phyloP scores from a whole-genome alignment of 2,329 filamentous ascomycete genomes.

The Polytolypa hystricis region DNA sequence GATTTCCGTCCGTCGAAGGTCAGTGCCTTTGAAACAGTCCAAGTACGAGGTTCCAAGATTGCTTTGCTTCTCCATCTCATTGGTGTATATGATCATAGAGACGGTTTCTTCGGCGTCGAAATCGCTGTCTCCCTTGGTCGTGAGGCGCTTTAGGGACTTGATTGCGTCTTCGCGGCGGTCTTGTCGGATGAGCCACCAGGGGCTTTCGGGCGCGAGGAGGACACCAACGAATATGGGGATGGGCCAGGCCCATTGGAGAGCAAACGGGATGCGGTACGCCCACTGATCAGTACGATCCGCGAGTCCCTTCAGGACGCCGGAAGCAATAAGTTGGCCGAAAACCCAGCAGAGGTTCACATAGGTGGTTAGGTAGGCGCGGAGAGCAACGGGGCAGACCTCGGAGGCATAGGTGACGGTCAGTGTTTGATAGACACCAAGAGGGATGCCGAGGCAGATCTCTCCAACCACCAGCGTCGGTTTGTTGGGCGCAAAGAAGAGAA shows the following conservation, averaged over 20 bases:
- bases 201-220: constrained; percentile 38
- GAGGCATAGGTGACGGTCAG: constrained; percentile 37
- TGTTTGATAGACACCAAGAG: constrained; percentile 43
- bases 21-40: constrained; percentile 22
- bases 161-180: constrained; percentile 37
- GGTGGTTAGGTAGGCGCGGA: constrained; percentile 35
- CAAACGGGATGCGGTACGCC: constrained; percentile 43
- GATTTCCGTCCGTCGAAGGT: constrained; percentile 32
- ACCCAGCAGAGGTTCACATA: constrained; percentile 39
- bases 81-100: constrained; percentile 48
- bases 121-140: background rate
- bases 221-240: constrained; percentile 38
- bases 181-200: constrained; percentile 34
- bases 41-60: constrained; percentile 15
- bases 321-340: constrained; percentile 40
- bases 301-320: constrained; percentile 41
- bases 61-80: constrained; percentile 24
- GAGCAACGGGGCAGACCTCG: constrained; percentile 35
- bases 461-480: constrained; percentile 38
- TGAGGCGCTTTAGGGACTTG: constrained; percentile 18
- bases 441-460: constrained; percentile 41
- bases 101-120: constrained; percentile 67
- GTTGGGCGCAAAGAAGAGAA: constrained; percentile 41
- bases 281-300: constrained; percentile 36
- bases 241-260: constrained; percentile 44